Conservation (phyloP, 2,329 filamentous ascomycete species). For the Diplodia sapinea region DNA sequence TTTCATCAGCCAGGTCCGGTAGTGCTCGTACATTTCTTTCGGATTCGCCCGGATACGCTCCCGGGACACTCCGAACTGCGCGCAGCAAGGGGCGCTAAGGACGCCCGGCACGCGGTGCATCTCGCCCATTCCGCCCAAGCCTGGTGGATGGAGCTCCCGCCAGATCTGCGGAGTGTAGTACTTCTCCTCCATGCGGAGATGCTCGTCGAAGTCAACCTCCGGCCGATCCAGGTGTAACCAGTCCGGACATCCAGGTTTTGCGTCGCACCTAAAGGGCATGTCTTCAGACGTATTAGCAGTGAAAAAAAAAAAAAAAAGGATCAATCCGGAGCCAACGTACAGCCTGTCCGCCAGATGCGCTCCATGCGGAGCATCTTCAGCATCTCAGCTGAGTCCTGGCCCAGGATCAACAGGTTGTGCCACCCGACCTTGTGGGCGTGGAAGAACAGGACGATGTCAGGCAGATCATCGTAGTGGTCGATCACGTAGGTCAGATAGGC, state of each 20-base stretch:
- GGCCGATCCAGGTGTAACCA: slow-evolving; percentile 59
- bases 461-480: slow-evolving; percentile 64
- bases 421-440: slow-evolving; percentile 61
- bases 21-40: slow-evolving; percentile 57
- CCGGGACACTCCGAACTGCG: slow-evolving; percentile 61
- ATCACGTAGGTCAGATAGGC: slow-evolving; percentile 67
- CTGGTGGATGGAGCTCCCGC: slow-evolving; percentile 50
- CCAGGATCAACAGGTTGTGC: slow-evolving; percentile 65
- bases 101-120: slow-evolving; percentile 40
- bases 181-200: slow-evolving; percentile 49
- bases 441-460: slow-evolving; percentile 66
- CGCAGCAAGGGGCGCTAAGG: slow-evolving; percentile 58
- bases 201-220: slow-evolving; percentile 48
- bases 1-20: slow-evolving; percentile 59
- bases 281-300: slow-evolving; percentile 38
- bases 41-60: slow-evolving; percentile 57
- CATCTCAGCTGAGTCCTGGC: slow-evolving; percentile 57
- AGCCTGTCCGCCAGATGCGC: slow-evolving; percentile 57
- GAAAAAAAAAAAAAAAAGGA: slow-evolving; percentile 58
- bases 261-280: slow-evolving; percentile 56
- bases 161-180: slow-evolving; percentile 44
- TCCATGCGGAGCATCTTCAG: slow-evolving; percentile 59
- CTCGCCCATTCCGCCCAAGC: slow-evolving; percentile 28
- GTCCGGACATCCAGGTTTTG: slow-evolving; percentile 63
- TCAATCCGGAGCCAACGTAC: neutral